Percentiles rank a stretch among this genome's conserved stretches.
These are phyloP conservation scores for Jatropha curcas DNA, from an alignment of 345 rosid genomes.

Conservation along the genomic window DNA sequence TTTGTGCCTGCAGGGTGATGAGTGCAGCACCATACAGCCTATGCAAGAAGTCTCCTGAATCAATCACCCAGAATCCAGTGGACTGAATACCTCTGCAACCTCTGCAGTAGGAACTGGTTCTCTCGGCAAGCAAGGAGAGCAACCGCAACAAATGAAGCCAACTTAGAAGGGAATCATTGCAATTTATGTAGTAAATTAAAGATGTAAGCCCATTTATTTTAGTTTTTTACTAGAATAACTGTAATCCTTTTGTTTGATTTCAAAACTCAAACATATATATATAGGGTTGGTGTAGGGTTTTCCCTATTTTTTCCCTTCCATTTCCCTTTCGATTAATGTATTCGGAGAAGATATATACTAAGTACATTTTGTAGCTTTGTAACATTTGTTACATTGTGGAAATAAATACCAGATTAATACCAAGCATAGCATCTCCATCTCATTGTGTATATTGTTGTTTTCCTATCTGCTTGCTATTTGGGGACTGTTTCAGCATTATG, in stretches of 20 bases:
- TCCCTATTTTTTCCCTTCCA: neutral
- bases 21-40: constrained; percentile 56
- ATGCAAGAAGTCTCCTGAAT: constrained; percentile 46
- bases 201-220: constrained; percentile 17
- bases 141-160: neutral
- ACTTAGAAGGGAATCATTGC: constrained; percentile 13
- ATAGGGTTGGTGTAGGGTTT: constrained; percentile 14
- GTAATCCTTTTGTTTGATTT: constrained; percentile 16
- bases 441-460: neutral
- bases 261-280: neutral
- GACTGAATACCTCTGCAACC: constrained; percentile 35
- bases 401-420: constrained; percentile 17
- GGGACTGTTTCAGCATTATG: neutral
- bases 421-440: neutral
- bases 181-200: constrained; percentile 16
- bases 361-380: constrained; percentile 22
- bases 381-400: constrained; percentile 26
- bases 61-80: constrained; percentile 25
- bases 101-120: constrained; percentile 11
- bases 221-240: constrained; percentile 3
- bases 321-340: neutral
- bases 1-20: constrained; percentile 47
- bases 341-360: neutral
- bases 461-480: neutral
- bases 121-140: constrained; percentile 12